A percentile compares a stretch with the other conserved stretches of the same genome.
Conservation (phyloP, 352 stramenopile genomes). For the Phytopythium cucurbitacearum region DNA sequence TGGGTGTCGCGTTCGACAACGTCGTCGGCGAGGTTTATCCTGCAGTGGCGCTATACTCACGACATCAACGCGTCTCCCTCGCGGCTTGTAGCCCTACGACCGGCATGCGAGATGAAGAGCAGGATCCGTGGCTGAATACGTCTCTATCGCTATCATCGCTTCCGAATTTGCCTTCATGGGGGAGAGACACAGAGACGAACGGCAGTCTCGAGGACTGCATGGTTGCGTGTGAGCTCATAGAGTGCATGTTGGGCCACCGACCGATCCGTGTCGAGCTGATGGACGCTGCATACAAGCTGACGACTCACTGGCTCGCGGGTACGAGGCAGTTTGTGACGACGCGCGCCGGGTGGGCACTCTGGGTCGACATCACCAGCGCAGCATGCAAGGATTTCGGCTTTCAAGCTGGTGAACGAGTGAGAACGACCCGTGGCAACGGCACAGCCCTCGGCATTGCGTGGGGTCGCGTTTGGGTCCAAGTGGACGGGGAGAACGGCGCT, state of each 20-base stretch:
- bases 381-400: constrained; percentile 43
- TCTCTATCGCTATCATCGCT: neutral
- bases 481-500: constrained; percentile 66
- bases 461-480: constrained; percentile 69
- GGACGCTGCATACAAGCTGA: constrained; percentile 43
- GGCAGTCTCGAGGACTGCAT: constrained; percentile 55
- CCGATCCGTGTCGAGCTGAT: constrained; percentile 24
- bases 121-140: neutral
- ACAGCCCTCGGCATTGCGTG: constrained; percentile 58
- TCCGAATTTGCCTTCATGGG: neutral
- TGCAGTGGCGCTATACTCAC: constrained; percentile 92
- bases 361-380: constrained; percentile 55
- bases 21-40: constrained; percentile 88
- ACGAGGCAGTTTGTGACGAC: constrained; percentile 58
- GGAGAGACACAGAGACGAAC: neutral
- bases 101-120: neutral
- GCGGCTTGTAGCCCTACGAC: constrained; percentile 14
- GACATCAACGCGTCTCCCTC: constrained; percentile 78
- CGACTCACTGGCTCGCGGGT: constrained; percentile 42
- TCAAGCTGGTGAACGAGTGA: constrained; percentile 50
- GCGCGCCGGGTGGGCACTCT: constrained; percentile 48
- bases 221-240: constrained; percentile 57
- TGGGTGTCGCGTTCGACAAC: constrained; percentile 91
- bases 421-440: constrained; percentile 70
- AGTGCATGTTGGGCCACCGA: constrained; percentile 22